phyloP scores from a whole-genome alignment of 2,329 filamentous ascomycete species.

The Neoascochyta sp. region DNA sequence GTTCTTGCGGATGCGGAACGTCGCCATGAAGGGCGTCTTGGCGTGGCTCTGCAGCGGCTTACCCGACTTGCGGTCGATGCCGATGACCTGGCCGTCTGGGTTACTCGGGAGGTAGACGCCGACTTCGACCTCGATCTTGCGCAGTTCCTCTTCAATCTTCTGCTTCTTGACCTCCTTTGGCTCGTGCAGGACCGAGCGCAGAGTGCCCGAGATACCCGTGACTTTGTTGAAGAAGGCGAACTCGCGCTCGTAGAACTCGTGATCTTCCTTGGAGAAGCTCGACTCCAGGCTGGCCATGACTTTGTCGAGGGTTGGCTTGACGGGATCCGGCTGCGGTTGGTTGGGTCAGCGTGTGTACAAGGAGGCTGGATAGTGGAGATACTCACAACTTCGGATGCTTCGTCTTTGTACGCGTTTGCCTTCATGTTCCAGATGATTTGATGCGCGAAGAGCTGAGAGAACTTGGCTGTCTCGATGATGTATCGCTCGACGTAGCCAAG shows the following conservation, averaged over 20 bases:
- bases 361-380: background rate
- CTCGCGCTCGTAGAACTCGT: slow-evolving; percentile 85
- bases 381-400: slow-evolving; percentile 78
- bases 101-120: slow-evolving; percentile 97
- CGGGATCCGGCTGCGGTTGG: slow-evolving; percentile 70
- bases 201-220: slow-evolving; percentile 89
- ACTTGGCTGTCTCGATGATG: slow-evolving; percentile 92
- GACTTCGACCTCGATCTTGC: slow-evolving; percentile 94
- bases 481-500: slow-evolving; percentile 95
- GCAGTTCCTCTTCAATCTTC: slow-evolving; percentile 97
- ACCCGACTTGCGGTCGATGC: slow-evolving; percentile 95
- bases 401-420: slow-evolving; percentile 96
- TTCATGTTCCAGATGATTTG: slow-evolving; percentile 99
- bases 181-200: slow-evolving; percentile 87
- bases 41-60: slow-evolving; percentile 97
- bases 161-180: slow-evolving; percentile 97
- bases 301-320: slow-evolving; percentile 89
- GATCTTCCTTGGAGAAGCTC: slow-evolving; percentile 76
- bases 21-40: slow-evolving; percentile 98
- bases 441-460: slow-evolving; percentile 97
- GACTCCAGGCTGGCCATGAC: slow-evolving; percentile 81
- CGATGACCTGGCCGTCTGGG: slow-evolving; percentile 93
- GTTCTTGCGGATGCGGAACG: slow-evolving; percentile 90
- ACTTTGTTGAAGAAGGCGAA: slow-evolving; percentile 99
- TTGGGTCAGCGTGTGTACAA: slow-evolving; percentile 5